Percentiles rank a stretch among this genome's conserved stretches.
phyloP scores from a whole-genome alignment of 2,329 filamentous ascomycete genomes.

The Beauveria caledonica region DNA sequence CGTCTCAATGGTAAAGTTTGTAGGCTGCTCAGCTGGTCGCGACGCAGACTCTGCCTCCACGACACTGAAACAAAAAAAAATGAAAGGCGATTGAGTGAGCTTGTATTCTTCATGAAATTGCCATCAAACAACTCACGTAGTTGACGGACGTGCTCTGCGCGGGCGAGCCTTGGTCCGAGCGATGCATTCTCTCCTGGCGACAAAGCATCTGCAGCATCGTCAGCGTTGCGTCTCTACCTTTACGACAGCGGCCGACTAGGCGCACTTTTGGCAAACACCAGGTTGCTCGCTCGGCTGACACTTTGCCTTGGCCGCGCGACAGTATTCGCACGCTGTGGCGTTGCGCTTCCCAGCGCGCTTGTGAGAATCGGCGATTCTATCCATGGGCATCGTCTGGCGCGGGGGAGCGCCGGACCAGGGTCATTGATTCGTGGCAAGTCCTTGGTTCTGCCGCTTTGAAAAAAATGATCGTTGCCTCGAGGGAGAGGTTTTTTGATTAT shows the following conservation, averaged over 20 bases:
- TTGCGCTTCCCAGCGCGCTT: neutral
- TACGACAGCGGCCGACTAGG: neutral
- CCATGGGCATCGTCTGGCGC: neutral
- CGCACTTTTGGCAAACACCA: conserved; percentile 11
- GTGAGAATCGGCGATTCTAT: neutral
- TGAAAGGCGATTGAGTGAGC: too few relatives aligned
- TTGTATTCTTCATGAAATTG: too few relatives aligned
- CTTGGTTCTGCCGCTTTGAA: too few relatives aligned
- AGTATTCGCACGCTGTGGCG: conserved; percentile 11
- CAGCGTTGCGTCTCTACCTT: neutral
- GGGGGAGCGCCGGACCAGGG: neutral
- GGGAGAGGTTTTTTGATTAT: neutral
- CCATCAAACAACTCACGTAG: neutral
- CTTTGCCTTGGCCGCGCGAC: conserved; percentile 10
- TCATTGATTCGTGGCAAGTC: neutral
- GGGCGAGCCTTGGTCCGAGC: conserved; percentile 10
- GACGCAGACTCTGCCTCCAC: neutral
- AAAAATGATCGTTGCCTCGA: neutral
- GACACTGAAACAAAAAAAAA: neutral
- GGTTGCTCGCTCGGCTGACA: conserved; percentile 13
- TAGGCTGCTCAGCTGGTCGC: neutral
- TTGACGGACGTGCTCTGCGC: neutral
- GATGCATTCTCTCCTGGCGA: conserved; percentile 12
- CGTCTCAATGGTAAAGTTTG: conserved; percentile 1
- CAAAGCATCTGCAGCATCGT: conserved; percentile 7